Percentiles rank a stretch among this genome's conserved stretches.
phyloP scores from a whole-genome alignment of 306 rosid genomes.

The Acacia melanoxylon region DNA sequence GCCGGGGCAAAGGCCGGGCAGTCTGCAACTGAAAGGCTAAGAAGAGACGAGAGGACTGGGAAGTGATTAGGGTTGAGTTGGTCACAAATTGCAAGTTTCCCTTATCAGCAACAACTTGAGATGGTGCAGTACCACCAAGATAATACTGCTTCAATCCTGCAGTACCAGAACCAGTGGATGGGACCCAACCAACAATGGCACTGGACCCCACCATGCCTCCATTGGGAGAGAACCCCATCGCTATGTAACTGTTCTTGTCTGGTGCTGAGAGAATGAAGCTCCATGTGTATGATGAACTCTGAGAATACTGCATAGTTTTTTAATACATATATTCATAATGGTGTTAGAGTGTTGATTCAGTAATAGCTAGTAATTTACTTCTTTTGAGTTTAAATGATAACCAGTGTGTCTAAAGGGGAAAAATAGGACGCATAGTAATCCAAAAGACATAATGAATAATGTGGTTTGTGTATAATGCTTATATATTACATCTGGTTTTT shows the following conservation, averaged over 20 bases:
- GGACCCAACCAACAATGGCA: slow-evolving; percentile 79
- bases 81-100: slow-evolving; percentile 51
- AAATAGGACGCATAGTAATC: too few species aligned
- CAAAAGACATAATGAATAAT: too few species aligned
- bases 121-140: slow-evolving; percentile 53
- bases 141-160: slow-evolving; percentile 52
- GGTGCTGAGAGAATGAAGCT: slow-evolving; percentile 74
- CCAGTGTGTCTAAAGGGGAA: neutral
- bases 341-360: neutral
- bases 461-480: too few species aligned
- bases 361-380: neutral
- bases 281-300: slow-evolving; percentile 52
- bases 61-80: slow-evolving; percentile 50
- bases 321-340: neutral
- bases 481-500: too few species aligned
- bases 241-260: slow-evolving; percentile 48
- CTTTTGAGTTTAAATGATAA: neutral
- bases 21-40: slow-evolving; percentile 58
- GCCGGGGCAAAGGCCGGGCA: slow-evolving; percentile 36
- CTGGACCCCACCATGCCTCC: slow-evolving; percentile 79
- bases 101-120: slow-evolving; percentile 45
- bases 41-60: slow-evolving; percentile 48
- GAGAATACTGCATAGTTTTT: slow-evolving; percentile 49
- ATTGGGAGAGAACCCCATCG: slow-evolving; percentile 69
- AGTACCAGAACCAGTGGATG: slow-evolving; percentile 33